Evolutionary conservation across 1,284 basidiomycete species (phyloP).

Genomic region (Cutaneotrichosporon spelunceum): DNA sequence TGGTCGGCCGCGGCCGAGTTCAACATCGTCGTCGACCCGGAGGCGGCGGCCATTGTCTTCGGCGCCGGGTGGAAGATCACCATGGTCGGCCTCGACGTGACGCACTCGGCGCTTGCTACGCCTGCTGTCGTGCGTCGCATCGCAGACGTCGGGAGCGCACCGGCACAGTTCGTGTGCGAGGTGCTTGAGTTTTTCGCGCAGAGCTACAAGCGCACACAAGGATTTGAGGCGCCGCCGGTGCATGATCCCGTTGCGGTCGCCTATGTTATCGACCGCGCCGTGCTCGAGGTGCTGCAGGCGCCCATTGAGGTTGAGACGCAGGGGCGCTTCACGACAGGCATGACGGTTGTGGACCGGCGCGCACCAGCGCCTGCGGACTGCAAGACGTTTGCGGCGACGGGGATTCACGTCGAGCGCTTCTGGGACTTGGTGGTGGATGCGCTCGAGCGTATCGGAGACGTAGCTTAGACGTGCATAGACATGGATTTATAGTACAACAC

Average conservation of each 20-base stretch:
- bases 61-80: slow-evolving; percentile 11
- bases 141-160: slow-evolving; percentile 11
- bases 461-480: background rate
- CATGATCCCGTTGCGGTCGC: slow-evolving; percentile 26
- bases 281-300: slow-evolving; percentile 8
- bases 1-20: slow-evolving; percentile 23
- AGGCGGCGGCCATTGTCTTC: slow-evolving; percentile 25
- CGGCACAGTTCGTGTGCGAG: slow-evolving; percentile 18
- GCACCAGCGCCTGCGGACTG: slow-evolving; percentile 5
- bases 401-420: slow-evolving; percentile 20
- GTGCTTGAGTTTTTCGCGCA: slow-evolving; percentile 18
- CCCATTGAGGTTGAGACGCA: slow-evolving; percentile 19
- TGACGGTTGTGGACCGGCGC: slow-evolving; percentile 21
- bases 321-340: slow-evolving; percentile 20
- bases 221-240: slow-evolving; percentile 21
- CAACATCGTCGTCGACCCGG: slow-evolving; percentile 28
- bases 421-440: slow-evolving; percentile 22
- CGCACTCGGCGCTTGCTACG: slow-evolving; percentile 22
- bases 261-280: slow-evolving; percentile 16
- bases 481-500: background rate
- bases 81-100: slow-evolving; percentile 29
- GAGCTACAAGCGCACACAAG: slow-evolving; percentile 15
- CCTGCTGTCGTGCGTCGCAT: slow-evolving; percentile 11
- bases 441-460: slow-evolving; percentile 16
- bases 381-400: slow-evolving; percentile 18